Evolutionary conservation across 805 yeast species (phyloP).

Genomic region (Lipomyces japonicus): DNA sequence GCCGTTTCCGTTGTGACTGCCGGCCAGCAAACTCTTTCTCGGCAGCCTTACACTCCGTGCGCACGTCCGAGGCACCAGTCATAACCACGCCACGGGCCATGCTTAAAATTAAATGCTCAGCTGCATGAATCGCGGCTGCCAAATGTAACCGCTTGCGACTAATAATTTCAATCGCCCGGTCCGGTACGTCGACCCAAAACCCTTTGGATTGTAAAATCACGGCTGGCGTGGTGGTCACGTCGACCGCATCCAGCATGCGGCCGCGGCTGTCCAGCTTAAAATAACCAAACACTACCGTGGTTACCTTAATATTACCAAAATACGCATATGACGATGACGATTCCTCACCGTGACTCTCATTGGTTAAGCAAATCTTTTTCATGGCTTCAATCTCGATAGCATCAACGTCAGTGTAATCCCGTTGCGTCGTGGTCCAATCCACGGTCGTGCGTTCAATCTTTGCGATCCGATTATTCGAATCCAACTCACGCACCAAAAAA

Average conservation of each 20-base stretch:
- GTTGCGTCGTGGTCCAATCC: conserved; percentile 87
- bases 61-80: conserved; percentile 64
- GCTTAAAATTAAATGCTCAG: conserved; percentile 84
- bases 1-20: conserved; percentile 68
- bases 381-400: conserved; percentile 47
- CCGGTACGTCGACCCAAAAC: conserved; percentile 86
- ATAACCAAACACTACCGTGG: conserved; percentile 83
- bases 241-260: conserved; percentile 87
- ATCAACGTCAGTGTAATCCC: conserved; percentile 92
- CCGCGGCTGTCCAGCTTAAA: conserved; percentile 76
- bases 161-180: conserved; percentile 56
- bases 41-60: conserved; percentile 96
- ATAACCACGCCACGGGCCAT: conserved; percentile 69
- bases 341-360: neutral
- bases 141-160: conserved; percentile 55
- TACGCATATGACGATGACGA: conserved; percentile 42
- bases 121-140: conserved; percentile 96
- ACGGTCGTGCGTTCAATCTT: conserved; percentile 84
- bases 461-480: conserved; percentile 73
- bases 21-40: conserved; percentile 87
- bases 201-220: conserved; percentile 68
- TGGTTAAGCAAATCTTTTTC: conserved; percentile 18
- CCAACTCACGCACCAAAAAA: conserved; percentile 78
- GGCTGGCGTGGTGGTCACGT: conserved; percentile 80
- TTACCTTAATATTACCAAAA: conserved; percentile 70